Conservation (phyloP, 2,329 filamentous ascomycete species). For the Microcyclospora tardicrescens region DNA sequence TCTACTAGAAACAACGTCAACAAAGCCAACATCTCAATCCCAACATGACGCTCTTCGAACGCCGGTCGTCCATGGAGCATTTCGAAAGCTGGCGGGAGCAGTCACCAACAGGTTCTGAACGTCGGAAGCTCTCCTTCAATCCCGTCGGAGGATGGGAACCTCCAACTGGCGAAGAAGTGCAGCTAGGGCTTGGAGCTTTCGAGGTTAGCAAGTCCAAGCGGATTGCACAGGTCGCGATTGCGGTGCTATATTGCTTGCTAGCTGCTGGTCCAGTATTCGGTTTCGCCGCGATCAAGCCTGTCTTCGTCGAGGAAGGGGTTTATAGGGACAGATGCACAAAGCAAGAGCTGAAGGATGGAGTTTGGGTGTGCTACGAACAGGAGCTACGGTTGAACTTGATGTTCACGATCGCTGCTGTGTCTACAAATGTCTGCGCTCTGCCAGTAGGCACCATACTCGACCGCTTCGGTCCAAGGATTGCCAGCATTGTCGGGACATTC, state of each 20-base stretch:
- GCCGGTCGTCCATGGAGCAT: conserved; percentile 16
- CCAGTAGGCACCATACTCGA: conserved; percentile 79
- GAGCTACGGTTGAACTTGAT: conserved; percentile 64
- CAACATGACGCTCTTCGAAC: conserved; percentile 15
- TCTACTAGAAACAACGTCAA: too few relatives aligned
- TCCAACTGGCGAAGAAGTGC: conserved; percentile 26
- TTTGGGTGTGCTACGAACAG: conserved; percentile 45
- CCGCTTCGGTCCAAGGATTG: conserved; percentile 63
- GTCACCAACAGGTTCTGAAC: conserved; percentile 25
- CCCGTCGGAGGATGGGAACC: conserved; percentile 35
- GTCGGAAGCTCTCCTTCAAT: conserved; percentile 38
- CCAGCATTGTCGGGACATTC: conserved; percentile 56
- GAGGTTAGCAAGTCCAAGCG: conserved; percentile 42
- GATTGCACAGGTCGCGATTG: conserved; percentile 51
- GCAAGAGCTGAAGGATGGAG: conserved; percentile 36
- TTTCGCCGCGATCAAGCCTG: conserved; percentile 72
- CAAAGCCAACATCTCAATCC: background rate
- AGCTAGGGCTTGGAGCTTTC: conserved; percentile 32
- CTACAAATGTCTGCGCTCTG: conserved; percentile 74
- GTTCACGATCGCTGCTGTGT: conserved; percentile 82
- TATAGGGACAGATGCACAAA: conserved; percentile 52
- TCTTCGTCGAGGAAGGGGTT: conserved; percentile 59
- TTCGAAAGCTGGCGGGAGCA: conserved; percentile 15
- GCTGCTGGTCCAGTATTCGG: conserved; percentile 72
- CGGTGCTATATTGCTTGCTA: conserved; percentile 61